Conservation (phyloP, 805 yeast genomes). For the Candida stauntonica region DNA sequence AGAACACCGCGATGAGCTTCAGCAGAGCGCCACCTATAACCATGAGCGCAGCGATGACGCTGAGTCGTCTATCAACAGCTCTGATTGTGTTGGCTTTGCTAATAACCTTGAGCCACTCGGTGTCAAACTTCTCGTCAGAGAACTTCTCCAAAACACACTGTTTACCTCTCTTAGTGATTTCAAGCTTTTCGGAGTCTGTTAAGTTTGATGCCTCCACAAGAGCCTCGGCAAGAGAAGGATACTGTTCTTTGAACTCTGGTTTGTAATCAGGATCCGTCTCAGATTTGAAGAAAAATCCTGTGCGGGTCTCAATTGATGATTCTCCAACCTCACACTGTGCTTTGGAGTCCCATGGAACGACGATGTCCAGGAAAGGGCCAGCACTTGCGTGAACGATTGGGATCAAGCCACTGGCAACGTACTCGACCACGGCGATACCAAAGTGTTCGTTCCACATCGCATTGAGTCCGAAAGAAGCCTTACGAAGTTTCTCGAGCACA, state of each 20-base stretch:
- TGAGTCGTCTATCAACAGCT: conserved; percentile 7
- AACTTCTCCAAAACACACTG: conserved; percentile 48
- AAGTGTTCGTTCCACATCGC: conserved; percentile 99
- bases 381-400: conserved; percentile 94
- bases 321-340: conserved; percentile 24
- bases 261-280: conserved; percentile 66
- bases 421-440: conserved; percentile 96
- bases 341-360: conserved; percentile 45
- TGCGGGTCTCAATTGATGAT: conserved; percentile 39
- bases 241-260: conserved; percentile 28
- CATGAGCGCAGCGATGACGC: conserved; percentile 5
- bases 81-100: conserved; percentile 8
- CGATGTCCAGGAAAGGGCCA: conserved; percentile 89
- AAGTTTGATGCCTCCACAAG: conserved; percentile 41
- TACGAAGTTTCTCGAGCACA: conserved; percentile 49
- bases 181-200: conserved; percentile 32
- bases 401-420: conserved; percentile 76
- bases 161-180: conserved; percentile 43
- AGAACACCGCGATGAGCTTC: not conserved
- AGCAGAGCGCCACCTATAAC: conserved; percentile 1
- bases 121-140: conserved; percentile 54
- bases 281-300: conserved; percentile 80
- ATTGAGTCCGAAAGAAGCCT: conserved; percentile 74
- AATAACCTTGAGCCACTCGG: conserved; percentile 43
- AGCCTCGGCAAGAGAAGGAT: conserved; percentile 45